A percentile compares a stretch with the other conserved stretches of the same genome.
Conservation (phyloP, 805 yeast species). For the Priceomyces melissophilus region DNA sequence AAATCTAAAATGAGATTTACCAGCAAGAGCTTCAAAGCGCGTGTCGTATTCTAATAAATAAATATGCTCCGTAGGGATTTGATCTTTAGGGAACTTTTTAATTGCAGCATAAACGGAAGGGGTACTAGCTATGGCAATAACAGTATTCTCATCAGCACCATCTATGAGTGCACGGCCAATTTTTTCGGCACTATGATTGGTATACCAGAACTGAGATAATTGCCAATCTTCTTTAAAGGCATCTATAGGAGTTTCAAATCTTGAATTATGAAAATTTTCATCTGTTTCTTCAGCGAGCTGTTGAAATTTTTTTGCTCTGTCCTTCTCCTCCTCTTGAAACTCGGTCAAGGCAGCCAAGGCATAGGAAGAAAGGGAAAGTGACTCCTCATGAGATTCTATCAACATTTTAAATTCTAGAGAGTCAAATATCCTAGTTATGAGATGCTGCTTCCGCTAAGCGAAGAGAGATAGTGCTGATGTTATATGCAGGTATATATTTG, state of each 20-base stretch:
- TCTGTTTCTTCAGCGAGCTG: constrained; percentile 57
- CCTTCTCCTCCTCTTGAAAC: constrained; percentile 62
- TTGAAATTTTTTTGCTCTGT: constrained; percentile 54
- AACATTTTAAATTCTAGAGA: neutral
- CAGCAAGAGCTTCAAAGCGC: constrained; percentile 72
- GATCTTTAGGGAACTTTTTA: constrained; percentile 45
- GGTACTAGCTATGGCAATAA: constrained; percentile 77
- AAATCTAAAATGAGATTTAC: constrained; percentile 58
- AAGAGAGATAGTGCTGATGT: too few relatives aligned
- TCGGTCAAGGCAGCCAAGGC: constrained; percentile 58
- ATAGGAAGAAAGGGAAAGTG: constrained; percentile 44
- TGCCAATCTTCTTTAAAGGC: constrained; percentile 91
- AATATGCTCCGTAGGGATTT: constrained; percentile 64
- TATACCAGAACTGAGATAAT: constrained; percentile 88
- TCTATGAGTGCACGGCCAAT: constrained; percentile 70
- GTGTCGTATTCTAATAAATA: constrained; percentile 77
- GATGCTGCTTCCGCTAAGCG: too few relatives aligned
- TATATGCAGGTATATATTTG: too few relatives aligned
- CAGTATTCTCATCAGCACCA: constrained; percentile 71
- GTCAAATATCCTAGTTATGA: too few relatives aligned
- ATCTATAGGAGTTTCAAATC: constrained; percentile 53
- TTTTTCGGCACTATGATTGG: constrained; percentile 64
- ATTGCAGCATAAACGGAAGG: constrained; percentile 91
- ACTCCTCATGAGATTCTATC: constrained; percentile 42
- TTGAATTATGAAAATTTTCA: constrained; percentile 40